A percentile compares a stretch with the other conserved stretches of the same genome.
Evolutionary conservation across 2,329 filamentous ascomycete genomes (phyloP).

Genomic region (Colletotrichum theobromicola): DNA sequence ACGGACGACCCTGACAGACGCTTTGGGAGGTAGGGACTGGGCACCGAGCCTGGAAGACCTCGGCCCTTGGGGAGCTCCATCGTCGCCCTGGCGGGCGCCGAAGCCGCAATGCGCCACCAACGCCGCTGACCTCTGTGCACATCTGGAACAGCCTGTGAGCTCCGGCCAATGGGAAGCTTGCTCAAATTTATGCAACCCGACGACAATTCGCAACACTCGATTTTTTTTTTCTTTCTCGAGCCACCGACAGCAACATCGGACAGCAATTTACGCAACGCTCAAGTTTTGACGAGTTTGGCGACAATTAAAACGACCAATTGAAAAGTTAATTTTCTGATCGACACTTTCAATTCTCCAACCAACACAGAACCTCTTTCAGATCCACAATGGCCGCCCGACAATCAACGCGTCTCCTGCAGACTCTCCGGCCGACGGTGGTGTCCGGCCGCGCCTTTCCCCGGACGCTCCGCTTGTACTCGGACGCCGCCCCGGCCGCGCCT

Average conservation of each 20-base stretch:
- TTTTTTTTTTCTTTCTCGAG: neutral
- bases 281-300: neutral
- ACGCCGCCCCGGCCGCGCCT: conserved; percentile 41
- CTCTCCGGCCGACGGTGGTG: conserved; percentile 24
- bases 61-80: neutral
- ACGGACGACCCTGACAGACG: neutral
- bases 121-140: neutral
- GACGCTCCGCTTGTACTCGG: conserved; percentile 24
- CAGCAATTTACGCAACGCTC: neutral
- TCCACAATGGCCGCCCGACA: conserved; percentile 29
- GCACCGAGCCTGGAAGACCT: neutral
- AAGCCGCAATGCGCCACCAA: neutral
- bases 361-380: neutral
- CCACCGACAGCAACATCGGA: neutral
- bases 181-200: neutral
- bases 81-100: neutral
- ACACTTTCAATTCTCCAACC: neutral
- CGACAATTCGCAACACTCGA: neutral
- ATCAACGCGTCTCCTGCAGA: conserved; percentile 25
- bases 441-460: conserved; percentile 15
- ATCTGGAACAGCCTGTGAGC: neutral
- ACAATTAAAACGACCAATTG: neutral
- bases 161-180: conserved; percentile 20
- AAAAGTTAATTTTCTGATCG: neutral
- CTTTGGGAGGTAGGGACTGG: neutral